phyloP scores from a whole-genome alignment of 1,284 basidiomycete genomes.

The Heterobasidion annosum region DNA sequence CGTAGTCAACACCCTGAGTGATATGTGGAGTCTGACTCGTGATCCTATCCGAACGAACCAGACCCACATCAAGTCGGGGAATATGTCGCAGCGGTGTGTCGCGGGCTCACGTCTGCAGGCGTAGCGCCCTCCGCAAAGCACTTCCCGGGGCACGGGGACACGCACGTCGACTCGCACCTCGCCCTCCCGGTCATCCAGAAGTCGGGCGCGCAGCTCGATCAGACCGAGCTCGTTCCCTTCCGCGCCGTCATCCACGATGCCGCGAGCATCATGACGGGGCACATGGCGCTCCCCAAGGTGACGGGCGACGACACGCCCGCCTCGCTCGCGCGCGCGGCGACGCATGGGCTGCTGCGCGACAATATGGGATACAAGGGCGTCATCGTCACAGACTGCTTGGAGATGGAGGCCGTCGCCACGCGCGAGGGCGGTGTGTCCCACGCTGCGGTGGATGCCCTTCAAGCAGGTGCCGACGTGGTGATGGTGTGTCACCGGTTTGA shows the following conservation, averaged over 20 bases:
- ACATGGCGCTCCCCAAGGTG: constrained; percentile 56
- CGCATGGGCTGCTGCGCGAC: constrained; percentile 40
- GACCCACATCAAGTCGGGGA: constrained; percentile 42
- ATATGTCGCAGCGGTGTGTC: constrained; percentile 37
- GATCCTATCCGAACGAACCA: constrained; percentile 14
- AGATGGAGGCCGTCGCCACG: constrained; percentile 59
- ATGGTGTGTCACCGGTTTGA: constrained; percentile 62
- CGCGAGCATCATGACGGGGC: constrained; percentile 60
- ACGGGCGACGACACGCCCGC: constrained; percentile 44
- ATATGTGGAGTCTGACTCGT: background rate
- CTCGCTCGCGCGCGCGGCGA: constrained; percentile 45
- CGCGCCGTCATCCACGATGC: constrained; percentile 27
- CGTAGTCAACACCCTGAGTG: background rate
- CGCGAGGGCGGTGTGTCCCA: constrained; percentile 38
- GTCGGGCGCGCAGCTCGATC: constrained; percentile 26
- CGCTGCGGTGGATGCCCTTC: constrained; percentile 44
- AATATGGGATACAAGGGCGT: constrained; percentile 44
- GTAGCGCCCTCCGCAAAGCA: constrained; percentile 59
- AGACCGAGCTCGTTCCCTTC: constrained; percentile 54
- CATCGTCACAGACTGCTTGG: constrained; percentile 59
- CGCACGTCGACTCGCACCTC: constrained; percentile 62
- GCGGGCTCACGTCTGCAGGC: constrained; percentile 35
- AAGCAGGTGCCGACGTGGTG: constrained; percentile 56
- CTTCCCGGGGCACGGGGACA: constrained; percentile 69
- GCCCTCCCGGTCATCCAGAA: constrained; percentile 53